phyloP scores from a whole-genome alignment of 106 monocot genomes.

The Dioscorea zingiberensis region DNA sequence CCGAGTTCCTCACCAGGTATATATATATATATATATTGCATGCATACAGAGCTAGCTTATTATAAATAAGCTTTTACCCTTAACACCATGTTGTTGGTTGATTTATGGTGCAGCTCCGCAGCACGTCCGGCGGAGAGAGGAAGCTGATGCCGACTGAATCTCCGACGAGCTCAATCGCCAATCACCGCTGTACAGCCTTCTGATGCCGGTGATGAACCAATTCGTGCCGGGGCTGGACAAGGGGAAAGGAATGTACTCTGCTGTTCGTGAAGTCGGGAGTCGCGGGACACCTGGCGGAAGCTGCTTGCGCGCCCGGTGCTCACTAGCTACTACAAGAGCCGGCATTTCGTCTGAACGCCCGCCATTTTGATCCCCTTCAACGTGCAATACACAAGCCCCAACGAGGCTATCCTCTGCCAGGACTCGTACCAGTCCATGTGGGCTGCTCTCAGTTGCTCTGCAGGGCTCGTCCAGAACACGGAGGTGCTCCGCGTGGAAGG shows the following conservation, averaged over 20 bases:
- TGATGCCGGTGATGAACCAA: conserved; percentile 68
- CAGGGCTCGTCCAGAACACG: conserved; percentile 42
- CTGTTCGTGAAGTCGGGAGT: conserved; percentile 75
- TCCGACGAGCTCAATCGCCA: conserved; percentile 73
- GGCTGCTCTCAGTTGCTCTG: conserved; percentile 75
- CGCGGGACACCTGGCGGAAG: conserved; percentile 64
- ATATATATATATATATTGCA: not conserved
- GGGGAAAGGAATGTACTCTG: conserved; percentile 85
- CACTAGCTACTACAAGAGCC: conserved; percentile 86
- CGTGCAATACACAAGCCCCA: conserved; percentile 72
- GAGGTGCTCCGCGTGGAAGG: conserved; percentile 92
- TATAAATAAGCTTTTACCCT: no score
- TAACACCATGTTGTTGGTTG: no score
- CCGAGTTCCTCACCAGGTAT: conserved; percentile 88
- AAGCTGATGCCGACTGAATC: conserved; percentile 92
- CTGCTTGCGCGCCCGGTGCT: conserved; percentile 78
- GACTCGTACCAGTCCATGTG: conserved; percentile 94
- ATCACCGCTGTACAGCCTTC: conserved; percentile 69
- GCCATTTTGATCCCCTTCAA: conserved; percentile 61
- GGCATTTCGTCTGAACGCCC: conserved; percentile 60
- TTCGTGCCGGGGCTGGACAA: conserved; percentile 65
- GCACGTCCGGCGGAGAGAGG: conserved; percentile 82
- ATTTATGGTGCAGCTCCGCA: conserved; percentile 36
- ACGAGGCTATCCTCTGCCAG: conserved; percentile 66
- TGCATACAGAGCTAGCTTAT: no score